Evolutionary conservation across 441 rosid genomes (phyloP).

Genomic region (Cnidoscolus chayamansa): DNA sequence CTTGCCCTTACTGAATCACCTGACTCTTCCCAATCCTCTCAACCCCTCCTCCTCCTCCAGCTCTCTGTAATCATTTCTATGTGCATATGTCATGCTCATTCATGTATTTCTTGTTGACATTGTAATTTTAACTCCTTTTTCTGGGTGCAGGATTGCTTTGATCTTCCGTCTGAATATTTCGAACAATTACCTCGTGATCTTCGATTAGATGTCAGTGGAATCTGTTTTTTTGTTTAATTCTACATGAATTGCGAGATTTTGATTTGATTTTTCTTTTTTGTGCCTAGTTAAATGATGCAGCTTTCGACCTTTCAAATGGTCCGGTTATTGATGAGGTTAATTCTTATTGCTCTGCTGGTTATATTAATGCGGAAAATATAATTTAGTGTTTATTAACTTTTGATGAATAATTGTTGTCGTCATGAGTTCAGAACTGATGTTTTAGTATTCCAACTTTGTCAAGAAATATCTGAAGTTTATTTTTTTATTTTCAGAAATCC

Average conservation of each 20-base stretch:
- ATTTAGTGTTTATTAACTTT: neutral
- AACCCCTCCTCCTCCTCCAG: slow-evolving; percentile 46
- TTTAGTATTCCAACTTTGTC: neutral
- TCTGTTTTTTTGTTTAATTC: neutral
- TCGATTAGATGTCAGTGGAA: slow-evolving; percentile 63
- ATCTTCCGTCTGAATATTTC: slow-evolving; percentile 78
- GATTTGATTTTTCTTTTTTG: slow-evolving; percentile 2
- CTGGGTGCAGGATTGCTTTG: slow-evolving; percentile 62
- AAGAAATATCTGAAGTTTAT: neutral
- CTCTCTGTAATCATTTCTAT: slow-evolving; percentile 48
- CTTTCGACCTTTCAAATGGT: slow-evolving; percentile 92
- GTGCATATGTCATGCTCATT: neutral
- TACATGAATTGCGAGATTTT: neutral
- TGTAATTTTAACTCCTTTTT: slow-evolving; percentile 3
- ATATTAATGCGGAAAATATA: neutral
- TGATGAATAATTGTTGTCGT: neutral
- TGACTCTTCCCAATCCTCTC: slow-evolving; percentile 57
- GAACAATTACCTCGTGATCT: slow-evolving; percentile 66
- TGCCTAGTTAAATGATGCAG: slow-evolving; percentile 80
- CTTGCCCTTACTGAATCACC: slow-evolving; percentile 67
- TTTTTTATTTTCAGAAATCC: too few relatives aligned
- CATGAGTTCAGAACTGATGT: neutral
- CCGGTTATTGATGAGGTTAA: slow-evolving; percentile 74
- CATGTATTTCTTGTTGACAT: neutral
- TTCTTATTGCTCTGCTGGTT: slow-evolving; percentile 2